phyloP scores from a whole-genome alignment of 2,329 filamentous ascomycete species.

The Arthrobotrys conoides region DNA sequence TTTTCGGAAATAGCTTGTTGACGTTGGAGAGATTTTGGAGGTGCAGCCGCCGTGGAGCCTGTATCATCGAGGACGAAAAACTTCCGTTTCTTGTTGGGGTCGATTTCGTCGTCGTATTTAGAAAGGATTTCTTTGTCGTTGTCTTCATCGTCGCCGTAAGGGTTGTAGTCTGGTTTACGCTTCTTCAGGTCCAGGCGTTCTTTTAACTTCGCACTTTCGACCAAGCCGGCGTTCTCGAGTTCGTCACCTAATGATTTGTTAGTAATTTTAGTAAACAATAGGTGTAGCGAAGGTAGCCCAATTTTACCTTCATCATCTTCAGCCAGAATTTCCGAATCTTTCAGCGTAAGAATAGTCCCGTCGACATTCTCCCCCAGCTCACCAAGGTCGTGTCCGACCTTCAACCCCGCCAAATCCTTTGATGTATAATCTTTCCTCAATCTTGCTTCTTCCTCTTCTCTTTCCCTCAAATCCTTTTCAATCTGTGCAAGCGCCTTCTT shows the following conservation, averaged over 20 bases:
- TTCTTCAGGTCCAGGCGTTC: slow-evolving; percentile 90
- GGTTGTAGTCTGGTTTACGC: slow-evolving; percentile 89
- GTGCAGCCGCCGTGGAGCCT: slow-evolving; percentile 78
- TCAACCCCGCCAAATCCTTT: slow-evolving; percentile 88
- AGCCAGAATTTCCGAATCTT: slow-evolving; percentile 85
- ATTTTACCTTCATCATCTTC: slow-evolving; percentile 72
- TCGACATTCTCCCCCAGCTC: slow-evolving; percentile 82
- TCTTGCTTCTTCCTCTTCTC: slow-evolving; percentile 81
- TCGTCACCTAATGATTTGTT: slow-evolving; percentile 82
- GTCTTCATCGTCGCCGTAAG: slow-evolving; percentile 78
- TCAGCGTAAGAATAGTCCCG: slow-evolving; percentile 93
- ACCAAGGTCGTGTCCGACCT: slow-evolving; percentile 87
- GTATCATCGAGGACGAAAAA: slow-evolving; percentile 86
- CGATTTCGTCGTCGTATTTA: slow-evolving; percentile 96
- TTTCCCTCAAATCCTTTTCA: slow-evolving; percentile 74
- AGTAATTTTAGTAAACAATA: slow-evolving; percentile 2
- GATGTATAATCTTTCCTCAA: slow-evolving; percentile 79
- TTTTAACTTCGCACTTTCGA: slow-evolving; percentile 79
- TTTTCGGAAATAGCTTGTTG: slow-evolving; percentile 72
- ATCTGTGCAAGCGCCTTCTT: slow-evolving; percentile 86
- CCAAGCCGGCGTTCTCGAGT: slow-evolving; percentile 81
- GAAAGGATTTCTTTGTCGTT: slow-evolving; percentile 78
- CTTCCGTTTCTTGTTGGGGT: slow-evolving; percentile 84
- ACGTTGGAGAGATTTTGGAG: slow-evolving; percentile 72
- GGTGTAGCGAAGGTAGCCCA: not conserved